phyloP scores from a whole-genome alignment of 75 land plant genomes.

The Cryptomeria japonica region DNA sequence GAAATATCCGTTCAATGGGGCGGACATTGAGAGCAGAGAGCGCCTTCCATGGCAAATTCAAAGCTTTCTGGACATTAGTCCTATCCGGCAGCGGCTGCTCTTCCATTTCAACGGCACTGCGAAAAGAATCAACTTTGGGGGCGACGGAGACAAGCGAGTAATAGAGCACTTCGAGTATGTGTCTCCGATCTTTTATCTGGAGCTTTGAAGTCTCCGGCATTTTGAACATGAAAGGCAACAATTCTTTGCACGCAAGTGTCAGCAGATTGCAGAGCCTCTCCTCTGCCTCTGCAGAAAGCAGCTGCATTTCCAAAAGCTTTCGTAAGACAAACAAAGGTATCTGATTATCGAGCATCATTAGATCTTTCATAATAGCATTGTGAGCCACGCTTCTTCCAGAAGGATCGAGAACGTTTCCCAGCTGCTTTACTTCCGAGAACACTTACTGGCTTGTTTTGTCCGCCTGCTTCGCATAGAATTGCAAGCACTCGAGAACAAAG shows the following conservation, averaged over 20 bases:
- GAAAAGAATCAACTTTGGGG: not conserved
- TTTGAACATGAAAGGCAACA: conserved; percentile 34
- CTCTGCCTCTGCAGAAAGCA: conserved; percentile 20
- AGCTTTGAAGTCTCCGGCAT: not conserved
- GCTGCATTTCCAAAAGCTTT: conserved; percentile 28
- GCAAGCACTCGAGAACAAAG: conserved; percentile 14
- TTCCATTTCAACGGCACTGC: not conserved
- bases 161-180: not conserved
- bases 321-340: conserved; percentile 52
- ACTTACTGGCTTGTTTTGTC: not conserved
- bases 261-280: conserved; percentile 19
- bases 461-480: not conserved
- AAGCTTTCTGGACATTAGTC: not conserved
- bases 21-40: not conserved
- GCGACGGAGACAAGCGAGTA: not conserved
- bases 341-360: conserved; percentile 57
- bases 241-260: conserved; percentile 23
- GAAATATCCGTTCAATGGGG: not conserved
- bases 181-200: not conserved
- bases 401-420: not conserved
- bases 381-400: conserved; percentile 24
- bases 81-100: not conserved
- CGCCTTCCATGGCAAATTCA: not conserved
- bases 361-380: conserved; percentile 36
- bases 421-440: not conserved